These are phyloP conservation scores for Penicillium mononematosum DNA, from an alignment of 495 filamentous ascomycete species.

Conservation along the genomic window DNA sequence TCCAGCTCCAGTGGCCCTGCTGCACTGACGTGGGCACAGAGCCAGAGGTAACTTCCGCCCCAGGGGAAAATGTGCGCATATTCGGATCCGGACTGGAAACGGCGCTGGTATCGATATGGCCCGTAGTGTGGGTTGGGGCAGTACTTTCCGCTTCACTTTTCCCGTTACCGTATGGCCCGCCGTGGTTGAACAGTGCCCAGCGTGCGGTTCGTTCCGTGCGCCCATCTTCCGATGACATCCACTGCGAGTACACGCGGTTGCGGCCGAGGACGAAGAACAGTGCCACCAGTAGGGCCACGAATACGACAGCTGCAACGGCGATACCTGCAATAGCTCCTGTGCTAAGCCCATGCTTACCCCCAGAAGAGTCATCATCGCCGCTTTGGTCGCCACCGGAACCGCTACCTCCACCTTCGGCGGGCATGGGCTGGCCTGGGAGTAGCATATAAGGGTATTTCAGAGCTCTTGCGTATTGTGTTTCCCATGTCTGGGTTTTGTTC, in stretches of 20 bases:
- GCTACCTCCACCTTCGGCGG: constrained; percentile 32
- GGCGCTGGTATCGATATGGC: constrained; percentile 11
- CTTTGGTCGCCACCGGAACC: constrained; percentile 1
- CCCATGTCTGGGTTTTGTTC: constrained; percentile 35
- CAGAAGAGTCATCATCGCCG: background rate
- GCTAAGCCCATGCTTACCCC: constrained; percentile 23
- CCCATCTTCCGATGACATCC: constrained; percentile 37
- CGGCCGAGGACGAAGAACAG: constrained; percentile 44
- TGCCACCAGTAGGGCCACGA: constrained; percentile 33
- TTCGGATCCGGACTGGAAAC: constrained; percentile 20
- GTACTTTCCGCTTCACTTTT: constrained; percentile 23
- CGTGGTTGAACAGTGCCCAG: constrained; percentile 32
- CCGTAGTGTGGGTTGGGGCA: background rate
- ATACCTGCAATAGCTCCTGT: constrained; percentile 43
- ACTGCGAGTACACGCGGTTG: constrained; percentile 37
- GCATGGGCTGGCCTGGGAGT: constrained; percentile 38
- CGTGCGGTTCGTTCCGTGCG: constrained; percentile 33
- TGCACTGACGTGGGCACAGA: constrained; percentile 3
- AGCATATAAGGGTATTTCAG: constrained; percentile 38
- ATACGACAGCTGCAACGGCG: constrained; percentile 31
- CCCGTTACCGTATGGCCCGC: constrained; percentile 2
- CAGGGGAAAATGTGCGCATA: constrained; percentile 17
- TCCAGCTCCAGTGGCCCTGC: constrained; percentile 31
- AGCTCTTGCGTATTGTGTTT: constrained; percentile 36
- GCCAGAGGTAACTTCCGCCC: background rate